Evolutionary conservation across 2,329 filamentous ascomycete genomes (phyloP), one percentile per base, ranked within the genome.

Genomic region (Fusarium circinatum): DNA sequence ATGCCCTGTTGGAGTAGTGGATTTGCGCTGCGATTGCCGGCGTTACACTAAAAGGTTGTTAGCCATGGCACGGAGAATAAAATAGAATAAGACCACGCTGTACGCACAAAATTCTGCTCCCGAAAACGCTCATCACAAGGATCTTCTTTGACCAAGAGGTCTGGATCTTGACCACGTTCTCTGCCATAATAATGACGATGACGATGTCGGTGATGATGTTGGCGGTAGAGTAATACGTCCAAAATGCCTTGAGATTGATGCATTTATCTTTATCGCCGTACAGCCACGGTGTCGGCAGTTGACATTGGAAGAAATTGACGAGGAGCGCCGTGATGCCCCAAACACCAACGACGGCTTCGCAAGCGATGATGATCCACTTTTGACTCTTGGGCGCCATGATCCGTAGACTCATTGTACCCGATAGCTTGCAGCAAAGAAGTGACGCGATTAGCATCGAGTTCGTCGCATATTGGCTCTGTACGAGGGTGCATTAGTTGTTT

Each of bases 171-270:
- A 75, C 51, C 4, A 79, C 76, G 30, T 78, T 79, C 9, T 79
- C 76, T 1, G 67, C 62, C 78, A 80, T 79, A 8, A 81, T 61
- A 0, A 77, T 58, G 6, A 82, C 71, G 3, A 78, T 75, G 1
- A 64, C 62, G 6, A 81, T 49, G 36, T 82, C 80, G 0, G 79
- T 81, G 3, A 79, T 28, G 3, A 82, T 78, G 30, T 82, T 81
- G 22, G 74, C 66, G 5, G 72, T 69, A 0, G 79, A 81, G 15
- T 77, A 77, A 3, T 78, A 80, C 0, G 75, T 78, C 71, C 80
- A 78, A 45, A 79, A 77, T 3, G 65, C 66, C 1, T 47, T 60
- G 8, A 64, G 52, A 24, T 78, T 65, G 7, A 79, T 75, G 64
- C 79, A 81, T 26, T 66, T 45, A 10, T 52, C 57, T 11, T 51